These are phyloP conservation scores for Kitagawia praeruptora DNA, from an alignment of 129 eudicot genomes.

Conservation along the genomic window DNA sequence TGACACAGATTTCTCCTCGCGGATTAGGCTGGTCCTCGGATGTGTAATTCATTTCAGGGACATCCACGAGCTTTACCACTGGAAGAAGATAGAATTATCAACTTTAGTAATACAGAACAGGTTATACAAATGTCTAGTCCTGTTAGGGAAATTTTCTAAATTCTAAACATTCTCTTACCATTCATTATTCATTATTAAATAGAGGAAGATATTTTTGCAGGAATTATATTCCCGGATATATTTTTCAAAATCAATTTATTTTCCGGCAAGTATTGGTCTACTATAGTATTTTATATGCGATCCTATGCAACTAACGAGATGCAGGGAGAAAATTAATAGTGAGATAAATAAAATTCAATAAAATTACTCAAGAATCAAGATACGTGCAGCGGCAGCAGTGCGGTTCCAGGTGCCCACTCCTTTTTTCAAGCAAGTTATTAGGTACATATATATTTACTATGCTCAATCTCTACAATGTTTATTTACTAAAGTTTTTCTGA, in stretches of 20 bases:
- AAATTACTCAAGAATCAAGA: not conserved
- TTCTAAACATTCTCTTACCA: too few relatives aligned
- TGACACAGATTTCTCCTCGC: conserved; percentile 52
- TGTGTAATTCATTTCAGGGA: not conserved
- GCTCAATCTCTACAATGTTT: not conserved
- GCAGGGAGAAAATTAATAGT: not conserved
- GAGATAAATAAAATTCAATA: not conserved
- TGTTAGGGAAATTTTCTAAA: too few relatives aligned
- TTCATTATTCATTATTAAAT: too few relatives aligned
- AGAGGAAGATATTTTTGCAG: too few relatives aligned
- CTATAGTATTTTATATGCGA: not conserved
- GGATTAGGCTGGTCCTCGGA: conserved; percentile 42
- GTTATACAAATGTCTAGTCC: too few relatives aligned
- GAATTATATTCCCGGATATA: not conserved
- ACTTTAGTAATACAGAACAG: too few relatives aligned
- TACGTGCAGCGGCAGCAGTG: too few relatives aligned
- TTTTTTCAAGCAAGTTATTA: too few relatives aligned
- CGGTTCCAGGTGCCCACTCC: too few relatives aligned
- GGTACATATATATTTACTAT: not conserved
- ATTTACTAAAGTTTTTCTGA: not conserved
- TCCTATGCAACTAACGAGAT: not conserved
- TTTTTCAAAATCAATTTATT: not conserved
- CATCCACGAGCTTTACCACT: conserved; percentile 38
- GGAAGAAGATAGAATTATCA: not conserved
- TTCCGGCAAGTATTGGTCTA: too few relatives aligned